Base-by-base conservation (phyloP, 2,329 filamentous ascomycete genomes). In the Penicillium frequentans region DNA sequence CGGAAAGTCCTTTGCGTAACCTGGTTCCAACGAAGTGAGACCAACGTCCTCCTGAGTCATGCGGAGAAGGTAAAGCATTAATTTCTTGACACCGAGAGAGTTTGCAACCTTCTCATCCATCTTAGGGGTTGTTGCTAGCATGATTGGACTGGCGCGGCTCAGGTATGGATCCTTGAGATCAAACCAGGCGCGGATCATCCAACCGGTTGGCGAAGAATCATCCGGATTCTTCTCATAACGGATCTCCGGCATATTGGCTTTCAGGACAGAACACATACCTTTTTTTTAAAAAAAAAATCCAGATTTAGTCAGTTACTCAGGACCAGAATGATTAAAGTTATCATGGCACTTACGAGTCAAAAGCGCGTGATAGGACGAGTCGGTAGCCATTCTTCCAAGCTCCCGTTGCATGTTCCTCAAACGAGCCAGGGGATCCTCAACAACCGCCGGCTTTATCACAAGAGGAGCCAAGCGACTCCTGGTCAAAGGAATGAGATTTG, bases 11-110 rank as follows among this genome's bases (percentile, higher is more conserved):
- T 5, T 33, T 16, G 14, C 35, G n/a, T 39, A 39, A 5, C 9
- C 9, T 23, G 39, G 19, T 13, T 23, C 39, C 11, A 42, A 21
- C 16, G 26, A 29, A 8, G n/a, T 29, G 8, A 46, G n/a, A 9
- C 33, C 48, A 1, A 58, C 61, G 44, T 75, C 70, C 27, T 73
- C 68, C 33, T 64, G 56, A 1, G 70, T 63, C 55, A 73, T 65
- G 1, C 57, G 39, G 7, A 72, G 61, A 24, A 75, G 50, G 39
- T 68, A 71, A n/a, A 64, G 48, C 9, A 68, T 60, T 11, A 70
- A 59, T n/a, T 66, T 58, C 50, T 57, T 59, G 2, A 69, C 65
- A 21, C 70, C 74, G 0, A 56, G 44, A 45, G 70, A 63, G 16
- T 62, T 33, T 0, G 63, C 68, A 3, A 21, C 35, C 0, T 39